These are phyloP conservation scores for Tricholoma flavovirens DNA, from an alignment of 768 basidiomycete genomes.

Conservation along the genomic window DNA sequence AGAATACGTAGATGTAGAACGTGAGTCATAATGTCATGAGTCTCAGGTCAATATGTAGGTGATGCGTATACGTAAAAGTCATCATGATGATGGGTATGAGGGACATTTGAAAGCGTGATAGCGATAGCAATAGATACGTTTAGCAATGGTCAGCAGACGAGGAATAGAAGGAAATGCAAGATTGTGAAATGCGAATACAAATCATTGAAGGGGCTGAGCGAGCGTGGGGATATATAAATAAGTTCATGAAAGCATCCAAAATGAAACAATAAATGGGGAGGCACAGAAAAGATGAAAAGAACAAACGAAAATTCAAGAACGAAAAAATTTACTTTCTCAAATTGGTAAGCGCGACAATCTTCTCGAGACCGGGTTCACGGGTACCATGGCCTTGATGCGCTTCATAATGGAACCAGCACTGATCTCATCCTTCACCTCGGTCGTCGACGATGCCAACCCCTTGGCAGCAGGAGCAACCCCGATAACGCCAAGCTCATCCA, in stretches of 20 bases:
- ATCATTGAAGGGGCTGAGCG: background rate
- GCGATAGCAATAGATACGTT: background rate
- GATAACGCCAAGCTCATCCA: slow-evolving; percentile 64
- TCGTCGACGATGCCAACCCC: slow-evolving; percentile 15
- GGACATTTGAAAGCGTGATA: background rate
- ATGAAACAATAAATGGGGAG: background rate
- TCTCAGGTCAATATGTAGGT: background rate
- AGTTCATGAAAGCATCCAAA: slow-evolving; percentile 4
- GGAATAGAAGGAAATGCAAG: background rate
- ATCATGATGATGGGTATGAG: background rate
- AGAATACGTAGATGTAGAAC: background rate
- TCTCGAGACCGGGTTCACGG: slow-evolving; percentile 51
- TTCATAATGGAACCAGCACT: slow-evolving; percentile 51
- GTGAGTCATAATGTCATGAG: background rate
- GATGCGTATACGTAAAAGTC: background rate
- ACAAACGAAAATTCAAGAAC: slow-evolving; percentile 2
- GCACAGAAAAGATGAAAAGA: no score
- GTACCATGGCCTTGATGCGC: slow-evolving; percentile 70
- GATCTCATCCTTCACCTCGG: slow-evolving; percentile 39
- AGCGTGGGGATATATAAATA: background rate
- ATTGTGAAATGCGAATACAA: slow-evolving; percentile 1
- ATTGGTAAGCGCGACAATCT: slow-evolving; percentile 38
- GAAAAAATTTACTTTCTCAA: slow-evolving; percentile 15
- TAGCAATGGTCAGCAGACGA: background rate
- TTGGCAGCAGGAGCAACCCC: slow-evolving; percentile 24